A percentile compares a stretch with the other conserved stretches of the same genome.
Evolutionary conservation across 2,329 filamentous ascomycete species (phyloP).

Genomic region (Aspergillus pseudoglaucus): DNA sequence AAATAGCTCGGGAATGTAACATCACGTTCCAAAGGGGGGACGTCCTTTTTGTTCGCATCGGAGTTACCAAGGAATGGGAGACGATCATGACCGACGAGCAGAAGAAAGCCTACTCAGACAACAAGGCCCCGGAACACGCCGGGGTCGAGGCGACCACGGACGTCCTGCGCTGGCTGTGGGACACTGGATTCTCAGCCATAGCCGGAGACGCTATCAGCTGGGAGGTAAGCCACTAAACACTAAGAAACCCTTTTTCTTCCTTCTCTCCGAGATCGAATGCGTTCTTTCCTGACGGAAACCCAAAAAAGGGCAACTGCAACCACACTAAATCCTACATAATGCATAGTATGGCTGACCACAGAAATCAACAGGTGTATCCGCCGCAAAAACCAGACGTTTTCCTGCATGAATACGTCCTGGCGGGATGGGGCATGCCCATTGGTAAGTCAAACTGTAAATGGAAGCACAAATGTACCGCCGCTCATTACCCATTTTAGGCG

Average conservation of each 20-base stretch:
- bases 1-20: constrained; percentile 37
- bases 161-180: constrained; percentile 54
- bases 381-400: constrained; percentile 32
- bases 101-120: constrained; percentile 24
- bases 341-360: constrained; percentile 2
- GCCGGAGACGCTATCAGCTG: constrained; percentile 53
- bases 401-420: constrained; percentile 45
- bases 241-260: neutral
- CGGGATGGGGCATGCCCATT: constrained; percentile 47
- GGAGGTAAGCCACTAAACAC: constrained; percentile 35
- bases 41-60: constrained; percentile 46
- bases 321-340: neutral
- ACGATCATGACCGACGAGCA: constrained; percentile 29
- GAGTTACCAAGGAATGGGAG: constrained; percentile 38
- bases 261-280: neutral
- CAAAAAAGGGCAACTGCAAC: neutral
- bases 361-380: constrained; percentile 35
- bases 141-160: constrained; percentile 47
- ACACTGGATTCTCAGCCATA: constrained; percentile 51
- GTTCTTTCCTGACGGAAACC: neutral
- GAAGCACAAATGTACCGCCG: neutral
- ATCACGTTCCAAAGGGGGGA: constrained; percentile 46
- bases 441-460: constrained; percentile 23
- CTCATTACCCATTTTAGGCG: constrained; percentile 21
- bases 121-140: constrained; percentile 37